Evolutionary conservation across 352 stramenopile species (phyloP), one percentile per base, ranked within the genome.

Genomic region (Globisporangium barbulae): DNA sequence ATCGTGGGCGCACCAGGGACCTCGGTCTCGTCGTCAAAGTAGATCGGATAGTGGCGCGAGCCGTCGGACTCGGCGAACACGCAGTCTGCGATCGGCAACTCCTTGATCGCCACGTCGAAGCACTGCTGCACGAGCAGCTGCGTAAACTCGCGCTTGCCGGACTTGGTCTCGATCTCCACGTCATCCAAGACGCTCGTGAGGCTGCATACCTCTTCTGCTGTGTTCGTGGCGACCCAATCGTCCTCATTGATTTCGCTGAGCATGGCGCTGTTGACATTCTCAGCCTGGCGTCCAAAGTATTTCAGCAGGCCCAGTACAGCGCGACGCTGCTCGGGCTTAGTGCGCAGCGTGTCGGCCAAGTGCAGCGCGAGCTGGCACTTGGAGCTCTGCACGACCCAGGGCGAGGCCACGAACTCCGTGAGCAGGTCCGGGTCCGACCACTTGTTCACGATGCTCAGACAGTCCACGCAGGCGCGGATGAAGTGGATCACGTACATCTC

Each of bases 41-140:
- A 73, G 10, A 87, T 65, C 9, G 75, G 71, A 30, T 87, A 87
- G 0, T 48, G 53, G 3, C 75, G 59, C n/a, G 65, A 73, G 9
- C 75, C 73, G 35, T 82, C 68, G 8, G 64, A 56, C 58, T 87
- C 78, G 1, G 78, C 75, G 49, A 87, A 70, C 41, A 72, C 39
- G 22, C 78, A 84, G 30, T 73, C 64, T 2, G 74, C 63, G 9
- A 82, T 59, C 15, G 73, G 53, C 33, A 81, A 39, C 48, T 84
- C 72, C 1, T 56, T 25, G 4, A 87, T 57, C 0, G 64, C 61
- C 28, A 87, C 69, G 28, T 87, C 78, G 25, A 87, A 87, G 49
- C 78, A 87, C 52, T 81, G 75, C 57, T 87, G 78, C 19, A 83
- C 73, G 22, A 87, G 65, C 49, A 80, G 72, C 57, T 85, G 76